Base-by-base conservation (phyloP, 1,139 yeast species). In the Cylindricascospora bacillispora region DNA sequence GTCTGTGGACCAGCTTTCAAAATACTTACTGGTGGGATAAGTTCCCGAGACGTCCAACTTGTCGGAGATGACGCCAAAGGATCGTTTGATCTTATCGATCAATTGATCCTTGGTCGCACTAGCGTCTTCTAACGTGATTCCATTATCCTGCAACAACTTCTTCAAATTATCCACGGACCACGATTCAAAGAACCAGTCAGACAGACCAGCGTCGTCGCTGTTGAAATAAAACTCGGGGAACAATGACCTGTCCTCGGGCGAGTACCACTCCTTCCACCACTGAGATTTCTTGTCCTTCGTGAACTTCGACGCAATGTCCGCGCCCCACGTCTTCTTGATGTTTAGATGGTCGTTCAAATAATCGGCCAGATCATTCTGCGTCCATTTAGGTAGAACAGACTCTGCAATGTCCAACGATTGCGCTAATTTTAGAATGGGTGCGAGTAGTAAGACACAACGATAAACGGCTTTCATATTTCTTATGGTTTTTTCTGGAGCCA, bases 11-110 rank as follows among this genome's bases (percentile, higher is more conserved):
- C 77, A 71, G 5, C 61, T 46, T 32, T 66, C 64, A 38, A 71
- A 71, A 28, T 68, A 52, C 62, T 70, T 62, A 29, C 58, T 61
- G 7, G 72, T 67, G n/a, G 73, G 67, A 36, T 69, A 67, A 27
- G 49, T 52, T 7, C 70, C 72, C 23, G 70, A 57, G 4, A 56
- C 56, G 1, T 58, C 50, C 31, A 53, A 42, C 18, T 48, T 42
- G 27, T 51, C 49, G 19, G 62, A 58, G 36, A 66, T 50, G 18
- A 47, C 46, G 35, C 58, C 57, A 41, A 60, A 65, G 35, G 60
- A 51, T 7, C 53, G 43, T 42, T 61, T 54, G n/a, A 65, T 63
- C 22, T 46, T 32, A 10, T 55, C 43, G 27, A 63, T 36, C 42
- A 70, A 48, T 13, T 63, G 58, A 27, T 56, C 53, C 35, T 57